Evolutionary conservation across 495 filamentous ascomycete genomes (phyloP).

Genomic region (Neurospora sp.): DNA sequence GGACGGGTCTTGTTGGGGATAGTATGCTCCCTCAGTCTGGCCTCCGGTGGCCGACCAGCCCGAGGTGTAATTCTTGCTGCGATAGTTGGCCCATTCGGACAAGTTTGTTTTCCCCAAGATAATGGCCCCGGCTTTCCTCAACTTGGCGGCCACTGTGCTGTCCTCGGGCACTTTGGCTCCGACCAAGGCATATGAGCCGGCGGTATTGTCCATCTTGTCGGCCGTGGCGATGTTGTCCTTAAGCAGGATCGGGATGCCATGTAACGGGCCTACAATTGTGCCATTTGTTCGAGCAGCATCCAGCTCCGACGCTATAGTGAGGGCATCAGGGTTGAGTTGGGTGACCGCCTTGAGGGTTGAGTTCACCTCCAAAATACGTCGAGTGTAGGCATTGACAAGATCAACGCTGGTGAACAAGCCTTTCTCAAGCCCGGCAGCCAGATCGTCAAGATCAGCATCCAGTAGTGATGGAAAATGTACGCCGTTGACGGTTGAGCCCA

Average conservation of each 20-base stretch:
- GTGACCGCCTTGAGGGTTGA: conserved; percentile 26
- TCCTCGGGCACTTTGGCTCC: conserved; percentile 38
- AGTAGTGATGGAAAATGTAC: conserved; percentile 7
- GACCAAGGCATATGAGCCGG: conserved; percentile 48
- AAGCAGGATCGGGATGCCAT: conserved; percentile 59
- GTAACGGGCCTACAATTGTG: conserved; percentile 35
- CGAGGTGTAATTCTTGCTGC: conserved; percentile 25
- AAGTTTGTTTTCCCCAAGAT: conserved; percentile 39
- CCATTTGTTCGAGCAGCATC: conserved; percentile 19
- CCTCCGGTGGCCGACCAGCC: conserved; percentile 38
- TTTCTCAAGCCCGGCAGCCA: conserved; percentile 37
- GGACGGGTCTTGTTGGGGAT: conserved; percentile 24
- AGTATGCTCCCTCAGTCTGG: conserved; percentile 34
- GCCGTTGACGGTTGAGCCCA: background rate
- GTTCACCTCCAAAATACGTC: conserved; percentile 34
- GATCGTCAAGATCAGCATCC: conserved; percentile 39
- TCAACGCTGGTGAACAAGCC: conserved; percentile 51
- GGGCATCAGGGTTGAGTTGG: conserved; percentile 38
- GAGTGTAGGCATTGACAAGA: conserved; percentile 40
- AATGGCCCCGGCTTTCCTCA: conserved; percentile 39
- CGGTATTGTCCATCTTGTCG: conserved; percentile 52
- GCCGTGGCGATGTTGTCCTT: conserved; percentile 64
- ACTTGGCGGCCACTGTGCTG: conserved; percentile 33
- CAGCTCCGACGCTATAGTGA: conserved; percentile 22
- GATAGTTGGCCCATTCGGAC: conserved; percentile 32